These are phyloP conservation scores for Hypoxylon sp. DNA, from an alignment of 2,329 filamentous ascomycete species.

Conservation along the genomic window DNA sequence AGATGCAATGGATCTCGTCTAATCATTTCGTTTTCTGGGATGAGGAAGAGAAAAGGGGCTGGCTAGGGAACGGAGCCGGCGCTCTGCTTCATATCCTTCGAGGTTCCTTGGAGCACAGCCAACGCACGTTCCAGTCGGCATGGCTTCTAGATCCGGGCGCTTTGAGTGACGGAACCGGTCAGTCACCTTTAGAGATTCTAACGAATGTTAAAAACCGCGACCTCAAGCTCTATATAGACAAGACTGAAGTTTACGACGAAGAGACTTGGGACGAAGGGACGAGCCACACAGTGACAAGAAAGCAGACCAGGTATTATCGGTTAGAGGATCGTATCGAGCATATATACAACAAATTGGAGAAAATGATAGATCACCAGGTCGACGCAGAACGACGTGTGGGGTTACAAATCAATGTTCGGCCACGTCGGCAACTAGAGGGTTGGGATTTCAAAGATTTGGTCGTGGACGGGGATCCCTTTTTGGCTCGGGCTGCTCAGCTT, in stretches of 20 bases:
- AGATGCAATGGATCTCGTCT: slow-evolving; percentile 51
- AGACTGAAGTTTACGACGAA: slow-evolving; percentile 38
- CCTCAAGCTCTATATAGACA: slow-evolving; percentile 38
- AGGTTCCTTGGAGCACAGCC: slow-evolving; percentile 48
- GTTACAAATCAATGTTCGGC: slow-evolving; percentile 28
- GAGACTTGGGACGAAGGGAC: slow-evolving; percentile 1
- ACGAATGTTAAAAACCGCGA: slow-evolving; percentile 22
- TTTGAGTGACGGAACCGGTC: slow-evolving; percentile 46
- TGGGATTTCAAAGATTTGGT: slow-evolving; percentile 52
- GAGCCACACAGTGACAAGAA: slow-evolving; percentile 17
- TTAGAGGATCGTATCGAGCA: slow-evolving; percentile 51
- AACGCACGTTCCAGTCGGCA: slow-evolving; percentile 39
- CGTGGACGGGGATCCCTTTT: slow-evolving; percentile 45
- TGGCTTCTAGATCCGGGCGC: slow-evolving; percentile 33
- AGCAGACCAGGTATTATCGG: slow-evolving; percentile 36
- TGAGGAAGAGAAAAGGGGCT: slow-evolving; percentile 54
- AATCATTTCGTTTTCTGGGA: slow-evolving; percentile 56
- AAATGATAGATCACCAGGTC: slow-evolving; percentile 52
- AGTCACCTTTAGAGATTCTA: slow-evolving; percentile 39
- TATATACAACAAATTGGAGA: slow-evolving; percentile 51
- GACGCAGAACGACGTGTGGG: slow-evolving; percentile 50
- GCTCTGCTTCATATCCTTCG: slow-evolving; percentile 58
- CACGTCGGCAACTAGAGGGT: slow-evolving; percentile 52
- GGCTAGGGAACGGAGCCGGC: slow-evolving; percentile 56
- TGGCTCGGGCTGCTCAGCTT: slow-evolving; percentile 44